Conservation (phyloP, 2,329 filamentous ascomycete species). For the Nothopassalora personata region DNA sequence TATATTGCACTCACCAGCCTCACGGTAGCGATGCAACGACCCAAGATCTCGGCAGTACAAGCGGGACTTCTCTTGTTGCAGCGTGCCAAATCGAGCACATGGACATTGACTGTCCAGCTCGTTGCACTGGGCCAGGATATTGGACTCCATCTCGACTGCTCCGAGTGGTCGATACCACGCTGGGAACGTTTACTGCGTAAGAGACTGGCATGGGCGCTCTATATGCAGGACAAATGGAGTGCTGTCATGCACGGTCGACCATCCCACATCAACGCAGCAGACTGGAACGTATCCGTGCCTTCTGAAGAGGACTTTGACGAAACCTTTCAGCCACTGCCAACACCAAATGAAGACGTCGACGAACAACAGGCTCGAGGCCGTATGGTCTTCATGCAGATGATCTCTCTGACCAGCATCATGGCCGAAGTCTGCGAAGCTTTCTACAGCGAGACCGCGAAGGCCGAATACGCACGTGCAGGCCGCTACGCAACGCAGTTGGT, state of each 20-base stretch:
- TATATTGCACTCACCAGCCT: constrained; percentile 67
- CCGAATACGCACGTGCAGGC: constrained; percentile 61
- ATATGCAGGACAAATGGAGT: constrained; percentile 94
- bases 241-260: constrained; percentile 79
- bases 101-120: constrained; percentile 79
- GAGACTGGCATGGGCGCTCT: constrained; percentile 81
- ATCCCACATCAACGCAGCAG: constrained; percentile 63
- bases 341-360: constrained; percentile 50
- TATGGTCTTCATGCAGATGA: constrained; percentile 68
- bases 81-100: constrained; percentile 70
- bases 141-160: constrained; percentile 82
- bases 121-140: constrained; percentile 84
- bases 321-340: constrained; percentile 44
- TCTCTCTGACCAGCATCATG: constrained; percentile 68
- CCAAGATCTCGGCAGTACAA: constrained; percentile 76
- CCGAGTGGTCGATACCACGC: constrained; percentile 75
- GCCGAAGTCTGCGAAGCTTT: constrained; percentile 78
- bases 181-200: constrained; percentile 86
- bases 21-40: constrained; percentile 70
- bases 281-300: constrained; percentile 73
- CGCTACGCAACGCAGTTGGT: constrained; percentile 67
- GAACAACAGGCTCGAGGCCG: constrained; percentile 62
- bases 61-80: constrained; percentile 71
- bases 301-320: constrained; percentile 66
- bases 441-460: constrained; percentile 72